A percentile compares a stretch with the other conserved stretches of the same genome.
Evolutionary conservation across 345 rosid genomes (phyloP).

Genomic region (Salix suchowensis): DNA sequence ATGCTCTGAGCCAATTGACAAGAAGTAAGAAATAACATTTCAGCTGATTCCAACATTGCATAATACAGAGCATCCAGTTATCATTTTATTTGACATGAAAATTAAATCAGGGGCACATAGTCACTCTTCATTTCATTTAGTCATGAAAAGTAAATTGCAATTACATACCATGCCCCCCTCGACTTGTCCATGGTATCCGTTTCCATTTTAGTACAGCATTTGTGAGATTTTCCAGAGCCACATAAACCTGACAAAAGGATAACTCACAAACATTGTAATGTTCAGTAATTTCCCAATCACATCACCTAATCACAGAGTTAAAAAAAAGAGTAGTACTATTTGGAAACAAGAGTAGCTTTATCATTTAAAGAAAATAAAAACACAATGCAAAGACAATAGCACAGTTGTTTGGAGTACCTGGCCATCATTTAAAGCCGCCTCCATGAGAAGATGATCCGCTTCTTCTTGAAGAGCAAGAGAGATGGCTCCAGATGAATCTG

Average conservation of each 20-base stretch:
- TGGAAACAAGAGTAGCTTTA: background rate
- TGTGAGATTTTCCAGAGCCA: conserved; percentile 45
- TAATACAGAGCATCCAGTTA: background rate
- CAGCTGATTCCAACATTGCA: background rate
- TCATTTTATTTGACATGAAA: background rate
- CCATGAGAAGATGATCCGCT: conserved; percentile 77
- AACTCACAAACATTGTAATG: background rate
- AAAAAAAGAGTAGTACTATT: background rate
- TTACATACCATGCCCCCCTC: conserved; percentile 64
- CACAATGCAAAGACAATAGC: background rate
- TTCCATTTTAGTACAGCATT: conserved; percentile 53
- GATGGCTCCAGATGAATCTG: conserved; percentile 64
- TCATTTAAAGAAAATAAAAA: background rate
- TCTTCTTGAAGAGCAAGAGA: conserved; percentile 49
- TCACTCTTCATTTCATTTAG: background rate
- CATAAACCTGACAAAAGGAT: conserved; percentile 39
- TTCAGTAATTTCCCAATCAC: background rate
- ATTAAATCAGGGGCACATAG: background rate
- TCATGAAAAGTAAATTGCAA: conserved; percentile 5
- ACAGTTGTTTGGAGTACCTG: conserved; percentile 36
- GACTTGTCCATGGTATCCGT: conserved; percentile 64
- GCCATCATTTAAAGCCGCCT: conserved; percentile 69
- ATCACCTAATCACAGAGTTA: conserved; percentile 2
- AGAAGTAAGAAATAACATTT: background rate
- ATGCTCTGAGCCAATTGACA: background rate